These are phyloP conservation scores for Diaporthe vexans DNA, from an alignment of 2,329 filamentous ascomycete genomes.

Conservation along the genomic window DNA sequence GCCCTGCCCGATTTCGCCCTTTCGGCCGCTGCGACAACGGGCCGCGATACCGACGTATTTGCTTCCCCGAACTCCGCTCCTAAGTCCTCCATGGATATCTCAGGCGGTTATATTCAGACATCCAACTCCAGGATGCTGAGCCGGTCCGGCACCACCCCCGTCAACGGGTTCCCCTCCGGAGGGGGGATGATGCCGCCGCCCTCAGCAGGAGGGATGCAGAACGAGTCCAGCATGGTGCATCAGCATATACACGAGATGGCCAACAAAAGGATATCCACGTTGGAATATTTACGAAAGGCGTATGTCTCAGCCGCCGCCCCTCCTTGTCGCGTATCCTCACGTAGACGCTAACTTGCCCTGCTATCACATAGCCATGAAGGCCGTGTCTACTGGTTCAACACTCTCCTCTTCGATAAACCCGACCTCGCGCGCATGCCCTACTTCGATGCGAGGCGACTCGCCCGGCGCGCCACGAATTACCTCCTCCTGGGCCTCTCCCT, in stretches of 20 bases:
- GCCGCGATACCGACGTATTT: conserved; percentile 29
- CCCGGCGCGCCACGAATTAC: conserved; percentile 92
- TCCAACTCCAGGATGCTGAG: conserved; percentile 58
- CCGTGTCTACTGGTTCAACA: conserved; percentile 98
- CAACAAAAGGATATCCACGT: conserved; percentile 91
- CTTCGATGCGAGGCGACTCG: conserved; percentile 86
- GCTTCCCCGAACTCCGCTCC: conserved; percentile 7
- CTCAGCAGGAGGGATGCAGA: conserved; percentile 49
- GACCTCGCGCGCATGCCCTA: conserved; percentile 88
- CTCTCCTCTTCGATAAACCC: conserved; percentile 87
- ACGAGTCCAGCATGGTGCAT: conserved; percentile 64
- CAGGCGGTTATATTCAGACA: conserved; percentile 45
- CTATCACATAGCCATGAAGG: conserved; percentile 83
- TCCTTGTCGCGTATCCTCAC: background rate
- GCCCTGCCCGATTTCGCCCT: conserved; percentile 68
- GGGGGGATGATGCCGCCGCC: conserved; percentile 47
- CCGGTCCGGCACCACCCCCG: conserved; percentile 55
- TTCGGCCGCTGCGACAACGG: conserved; percentile 56
- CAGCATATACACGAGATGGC: conserved; percentile 85
- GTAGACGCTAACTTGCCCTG: background rate
- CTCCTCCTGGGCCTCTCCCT: conserved; percentile 93
- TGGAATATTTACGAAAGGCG: conserved; percentile 95
- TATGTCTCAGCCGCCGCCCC: conserved; percentile 61
- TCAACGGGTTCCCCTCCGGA: conserved; percentile 45
- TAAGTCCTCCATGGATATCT: conserved; percentile 27